Evolutionary conservation across 106 monocot species (phyloP).

Genomic region (Dioscorea dumetorum): DNA sequence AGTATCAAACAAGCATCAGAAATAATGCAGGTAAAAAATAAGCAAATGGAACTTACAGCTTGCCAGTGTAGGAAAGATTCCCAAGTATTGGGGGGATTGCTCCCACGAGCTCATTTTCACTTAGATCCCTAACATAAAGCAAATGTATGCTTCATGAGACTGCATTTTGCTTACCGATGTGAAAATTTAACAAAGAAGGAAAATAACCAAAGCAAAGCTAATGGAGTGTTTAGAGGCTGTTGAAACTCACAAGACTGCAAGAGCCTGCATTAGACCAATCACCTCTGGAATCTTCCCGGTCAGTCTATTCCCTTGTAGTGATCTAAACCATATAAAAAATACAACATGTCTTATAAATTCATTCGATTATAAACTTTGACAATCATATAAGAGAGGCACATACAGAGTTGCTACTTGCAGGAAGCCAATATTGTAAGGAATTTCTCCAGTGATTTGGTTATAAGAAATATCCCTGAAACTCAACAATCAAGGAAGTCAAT

Average conservation of each 20-base stretch:
- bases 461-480: constrained; percentile 85
- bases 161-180: no score
- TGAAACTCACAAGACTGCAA: constrained; percentile 80
- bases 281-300: constrained; percentile 96
- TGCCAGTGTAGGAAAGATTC: constrained; percentile 91
- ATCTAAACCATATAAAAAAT: constrained; percentile 24
- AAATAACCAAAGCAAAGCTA: no score
- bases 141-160: neutral
- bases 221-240: neutral
- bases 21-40: neutral
- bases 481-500: neutral
- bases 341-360: no score
- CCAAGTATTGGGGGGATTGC: constrained; percentile 89
- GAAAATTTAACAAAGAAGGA: no score
- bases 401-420: constrained; percentile 99
- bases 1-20: neutral
- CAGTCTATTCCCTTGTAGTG: constrained; percentile 89
- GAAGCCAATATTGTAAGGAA: constrained; percentile 97
- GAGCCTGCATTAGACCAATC: constrained; percentile 98
- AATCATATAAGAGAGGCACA: neutral
- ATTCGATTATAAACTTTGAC: neutral
- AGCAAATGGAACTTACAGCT: constrained; percentile 46
- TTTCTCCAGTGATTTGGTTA: constrained; percentile 86
- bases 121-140: constrained; percentile 67
- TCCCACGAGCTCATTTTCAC: constrained; percentile 85